These are phyloP conservation scores for Hirschioporus abietinus DNA, from an alignment of 768 basidiomycete species.

Conservation along the genomic window DNA sequence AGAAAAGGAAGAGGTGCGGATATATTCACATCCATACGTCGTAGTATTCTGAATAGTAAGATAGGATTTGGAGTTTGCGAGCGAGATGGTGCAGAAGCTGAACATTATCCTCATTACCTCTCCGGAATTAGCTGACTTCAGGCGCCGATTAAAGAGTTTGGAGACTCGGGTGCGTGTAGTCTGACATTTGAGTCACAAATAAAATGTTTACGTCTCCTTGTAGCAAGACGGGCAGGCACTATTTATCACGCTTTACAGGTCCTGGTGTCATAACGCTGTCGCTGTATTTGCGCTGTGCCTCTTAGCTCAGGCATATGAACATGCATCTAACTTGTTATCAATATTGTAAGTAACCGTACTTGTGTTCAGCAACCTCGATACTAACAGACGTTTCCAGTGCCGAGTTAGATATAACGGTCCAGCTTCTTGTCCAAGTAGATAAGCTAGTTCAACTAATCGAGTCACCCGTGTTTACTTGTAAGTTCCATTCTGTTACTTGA, in stretches of 20 bases:
- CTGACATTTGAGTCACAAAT: not conserved
- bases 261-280: conserved; percentile 98
- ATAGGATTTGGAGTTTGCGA: conserved; percentile 95
- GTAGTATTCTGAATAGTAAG: conserved; percentile 3
- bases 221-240: conserved; percentile 95
- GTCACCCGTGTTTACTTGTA: conserved; percentile 97
- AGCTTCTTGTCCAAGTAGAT: conserved; percentile 92
- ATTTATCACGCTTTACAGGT: conserved; percentile 90
- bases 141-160: conserved; percentile 85
- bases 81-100: conserved; percentile 95
- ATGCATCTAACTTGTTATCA: conserved; percentile 91
- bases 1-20: conserved; percentile 90
- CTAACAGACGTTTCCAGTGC: conserved; percentile 46
- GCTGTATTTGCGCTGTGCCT: conserved; percentile 95
- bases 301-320: conserved; percentile 97
- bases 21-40: not conserved
- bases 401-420: conserved; percentile 94
- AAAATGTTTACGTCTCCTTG: not conserved
- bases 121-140: conserved; percentile 91
- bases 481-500: conserved; percentile 17
- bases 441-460: conserved; percentile 98
- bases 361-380: not conserved
- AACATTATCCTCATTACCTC: conserved; percentile 96
- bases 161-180: conserved; percentile 72
- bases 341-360: conserved; percentile 68